A percentile compares a stretch with the other conserved stretches of the same genome.
These are phyloP conservation scores for Bathelium albidoporum DNA, from an alignment of 495 filamentous ascomycete genomes.

Conservation along the genomic window DNA sequence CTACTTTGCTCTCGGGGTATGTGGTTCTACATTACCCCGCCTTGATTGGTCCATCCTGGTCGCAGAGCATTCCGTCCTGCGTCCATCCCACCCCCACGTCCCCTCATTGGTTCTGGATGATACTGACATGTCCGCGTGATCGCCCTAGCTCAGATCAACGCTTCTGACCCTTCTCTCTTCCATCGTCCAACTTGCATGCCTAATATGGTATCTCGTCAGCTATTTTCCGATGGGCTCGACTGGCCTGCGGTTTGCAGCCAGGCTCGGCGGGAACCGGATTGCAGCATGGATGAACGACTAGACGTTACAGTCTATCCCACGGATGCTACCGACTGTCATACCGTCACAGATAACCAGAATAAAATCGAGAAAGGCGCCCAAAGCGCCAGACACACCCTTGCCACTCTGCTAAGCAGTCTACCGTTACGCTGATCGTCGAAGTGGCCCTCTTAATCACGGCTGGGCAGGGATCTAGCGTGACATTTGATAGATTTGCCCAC, in stretches of 20 bases:
- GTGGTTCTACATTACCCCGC: slow-evolving; percentile 30
- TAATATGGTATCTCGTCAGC: slow-evolving; percentile 91
- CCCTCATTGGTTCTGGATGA: slow-evolving; percentile 6
- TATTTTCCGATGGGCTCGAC: slow-evolving; percentile 97
- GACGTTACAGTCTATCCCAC: background rate
- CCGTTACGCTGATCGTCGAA: background rate
- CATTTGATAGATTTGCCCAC: background rate
- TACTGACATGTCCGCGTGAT: slow-evolving; percentile 14
- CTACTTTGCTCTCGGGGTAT: slow-evolving; percentile 84
- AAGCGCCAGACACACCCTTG: slow-evolving; percentile 2
- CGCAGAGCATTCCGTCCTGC: background rate
- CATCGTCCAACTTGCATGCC: slow-evolving; percentile 67
- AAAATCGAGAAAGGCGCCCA: background rate
- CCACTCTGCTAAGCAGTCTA: background rate
- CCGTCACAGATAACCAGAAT: background rate
- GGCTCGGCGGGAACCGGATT: slow-evolving; percentile 73
- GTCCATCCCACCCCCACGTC: slow-evolving; percentile 15
- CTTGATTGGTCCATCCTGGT: background rate
- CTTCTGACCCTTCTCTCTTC: slow-evolving; percentile 75
- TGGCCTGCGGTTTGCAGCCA: slow-evolving; percentile 74
- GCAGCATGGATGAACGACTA: slow-evolving; percentile 71
- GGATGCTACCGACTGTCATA: background rate
- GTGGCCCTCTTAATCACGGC: background rate
- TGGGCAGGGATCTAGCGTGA: background rate
- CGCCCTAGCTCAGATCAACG: slow-evolving; percentile 58